A percentile compares a stretch with the other conserved stretches of the same genome.
Evolutionary conservation across 495 filamentous ascomycete species (phyloP).

Genomic region (Pyrenula massariospora): DNA sequence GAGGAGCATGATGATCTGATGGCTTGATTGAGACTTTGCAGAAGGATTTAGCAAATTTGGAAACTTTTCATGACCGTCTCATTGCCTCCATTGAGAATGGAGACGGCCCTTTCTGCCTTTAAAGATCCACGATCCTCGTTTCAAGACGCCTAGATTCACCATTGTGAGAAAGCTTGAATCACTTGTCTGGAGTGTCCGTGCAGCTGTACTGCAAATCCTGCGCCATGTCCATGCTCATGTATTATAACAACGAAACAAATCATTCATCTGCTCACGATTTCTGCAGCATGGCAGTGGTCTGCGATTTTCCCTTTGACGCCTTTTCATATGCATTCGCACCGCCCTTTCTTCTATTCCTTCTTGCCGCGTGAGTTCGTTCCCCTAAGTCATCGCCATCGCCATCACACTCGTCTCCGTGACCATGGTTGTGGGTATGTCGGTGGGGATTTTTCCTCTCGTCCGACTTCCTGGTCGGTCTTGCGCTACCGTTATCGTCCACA

Average conservation of each 20-base stretch:
- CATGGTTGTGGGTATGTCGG: constrained; percentile 14
- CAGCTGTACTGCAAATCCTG: too few species aligned
- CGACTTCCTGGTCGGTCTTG: constrained; percentile 5
- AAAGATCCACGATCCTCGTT: too few species aligned
- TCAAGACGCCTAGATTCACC: too few species aligned
- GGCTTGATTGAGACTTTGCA: too few species aligned
- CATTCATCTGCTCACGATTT: background rate
- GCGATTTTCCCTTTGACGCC: constrained; percentile 49
- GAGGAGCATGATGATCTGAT: constrained; percentile 41
- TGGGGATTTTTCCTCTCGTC: constrained; percentile 6
- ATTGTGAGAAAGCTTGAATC: too few species aligned
- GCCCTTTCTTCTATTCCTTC: constrained; percentile 39
- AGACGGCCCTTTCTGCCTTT: too few species aligned
- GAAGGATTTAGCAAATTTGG: too few species aligned
- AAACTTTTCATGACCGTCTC: too few species aligned
- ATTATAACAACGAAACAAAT: too few species aligned
- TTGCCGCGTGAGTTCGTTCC: constrained; percentile 17
- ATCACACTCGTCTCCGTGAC: constrained; percentile 25
- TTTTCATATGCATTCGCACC: constrained; percentile 96
- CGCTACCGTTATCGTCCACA: constrained; percentile 17
- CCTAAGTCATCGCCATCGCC: constrained; percentile 23
- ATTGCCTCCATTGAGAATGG: too few species aligned
- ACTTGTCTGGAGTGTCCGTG: too few species aligned
- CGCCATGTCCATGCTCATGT: too few species aligned
- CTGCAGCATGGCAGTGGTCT: constrained; percentile 4